phyloP scores from a whole-genome alignment of 441 rosid genomes.

The Sinapis alba region DNA sequence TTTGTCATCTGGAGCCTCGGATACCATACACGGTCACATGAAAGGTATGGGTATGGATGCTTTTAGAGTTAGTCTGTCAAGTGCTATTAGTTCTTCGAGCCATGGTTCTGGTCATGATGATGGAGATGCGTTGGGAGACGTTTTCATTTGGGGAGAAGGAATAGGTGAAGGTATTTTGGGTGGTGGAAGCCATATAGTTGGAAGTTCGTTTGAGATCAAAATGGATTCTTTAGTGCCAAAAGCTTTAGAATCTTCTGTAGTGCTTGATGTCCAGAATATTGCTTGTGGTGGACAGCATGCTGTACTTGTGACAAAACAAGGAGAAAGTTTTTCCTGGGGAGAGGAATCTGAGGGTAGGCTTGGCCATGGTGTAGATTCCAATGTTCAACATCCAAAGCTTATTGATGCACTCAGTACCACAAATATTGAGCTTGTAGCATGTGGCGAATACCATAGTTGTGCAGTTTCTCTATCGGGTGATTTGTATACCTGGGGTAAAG shows the following conservation, averaged over 20 bases:
- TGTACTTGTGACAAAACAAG: slow-evolving; percentile 91
- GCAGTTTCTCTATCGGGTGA: slow-evolving; percentile 98
- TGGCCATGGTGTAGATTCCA: slow-evolving; percentile 96
- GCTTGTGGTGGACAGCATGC: slow-evolving; percentile 95
- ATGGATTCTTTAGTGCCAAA: slow-evolving; percentile 87
- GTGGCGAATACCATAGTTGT: slow-evolving; percentile 92
- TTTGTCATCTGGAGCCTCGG: slow-evolving; percentile 76
- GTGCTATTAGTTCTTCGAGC: slow-evolving; percentile 97
- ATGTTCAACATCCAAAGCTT: slow-evolving; percentile 84
- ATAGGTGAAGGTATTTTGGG: slow-evolving; percentile 86
- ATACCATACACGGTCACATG: slow-evolving; percentile 73
- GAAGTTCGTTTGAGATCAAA: slow-evolving; percentile 56
- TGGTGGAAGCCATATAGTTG: slow-evolving; percentile 80
- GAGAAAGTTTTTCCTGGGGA: slow-evolving; percentile 93
- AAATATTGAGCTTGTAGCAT: slow-evolving; percentile 87
- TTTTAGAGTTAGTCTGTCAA: slow-evolving; percentile 92
- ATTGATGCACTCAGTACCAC: slow-evolving; percentile 75
- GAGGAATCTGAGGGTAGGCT: slow-evolving; percentile 97
- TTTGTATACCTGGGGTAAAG: slow-evolving; percentile 96
- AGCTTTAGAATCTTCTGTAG: slow-evolving; percentile 91
- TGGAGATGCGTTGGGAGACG: slow-evolving; percentile 94
- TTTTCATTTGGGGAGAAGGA: slow-evolving; percentile 96
- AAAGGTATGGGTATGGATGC: slow-evolving; percentile 67
- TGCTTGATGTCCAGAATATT: slow-evolving; percentile 88
- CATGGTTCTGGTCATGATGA: slow-evolving; percentile 99